Conservation (phyloP, 148 eudicot genomes). For the Gaultheria prostrata region DNA sequence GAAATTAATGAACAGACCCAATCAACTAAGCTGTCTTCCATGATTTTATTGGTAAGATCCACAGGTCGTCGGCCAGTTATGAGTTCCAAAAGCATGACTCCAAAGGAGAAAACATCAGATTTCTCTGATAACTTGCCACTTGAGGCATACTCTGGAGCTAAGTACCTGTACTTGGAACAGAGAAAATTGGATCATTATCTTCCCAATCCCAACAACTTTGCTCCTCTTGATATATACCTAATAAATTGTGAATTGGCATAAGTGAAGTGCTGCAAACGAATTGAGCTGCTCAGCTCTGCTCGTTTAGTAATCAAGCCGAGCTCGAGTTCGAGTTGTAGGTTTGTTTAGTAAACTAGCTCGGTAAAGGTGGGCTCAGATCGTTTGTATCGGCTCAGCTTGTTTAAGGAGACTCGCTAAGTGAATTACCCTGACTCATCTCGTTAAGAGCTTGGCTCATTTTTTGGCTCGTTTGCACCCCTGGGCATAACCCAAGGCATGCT, state of each 20-base stretch:
- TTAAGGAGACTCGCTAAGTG: too few species aligned
- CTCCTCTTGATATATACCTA: not conserved
- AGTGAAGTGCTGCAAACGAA: too few species aligned
- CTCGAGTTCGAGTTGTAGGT: too few species aligned
- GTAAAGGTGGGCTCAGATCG: too few species aligned
- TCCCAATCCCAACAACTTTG: not conserved
- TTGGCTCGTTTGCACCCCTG: too few species aligned
- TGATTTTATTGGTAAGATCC: constrained; percentile 46
- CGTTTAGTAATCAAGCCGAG: too few species aligned
- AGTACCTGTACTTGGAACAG: constrained; percentile 39
- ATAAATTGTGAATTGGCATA: too few species aligned
- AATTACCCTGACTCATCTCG: too few species aligned
- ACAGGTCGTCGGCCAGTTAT: constrained; percentile 75
- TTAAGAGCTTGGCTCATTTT: too few species aligned
- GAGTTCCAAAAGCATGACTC: constrained; percentile 81
- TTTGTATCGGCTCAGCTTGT: too few species aligned
- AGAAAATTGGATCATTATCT: not conserved
- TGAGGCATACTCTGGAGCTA: constrained; percentile 88
- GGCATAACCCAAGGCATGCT: not conserved
- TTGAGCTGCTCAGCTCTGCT: too few species aligned
- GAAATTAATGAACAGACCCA: constrained; percentile 43
- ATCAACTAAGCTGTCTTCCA: constrained; percentile 86
- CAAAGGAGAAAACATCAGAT: constrained; percentile 85
- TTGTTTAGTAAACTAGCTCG: too few species aligned
- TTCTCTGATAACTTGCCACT: constrained; percentile 86